Evolutionary conservation across 805 yeast genomes (phyloP).

Genomic region (Lachancea dasiensis): DNA sequence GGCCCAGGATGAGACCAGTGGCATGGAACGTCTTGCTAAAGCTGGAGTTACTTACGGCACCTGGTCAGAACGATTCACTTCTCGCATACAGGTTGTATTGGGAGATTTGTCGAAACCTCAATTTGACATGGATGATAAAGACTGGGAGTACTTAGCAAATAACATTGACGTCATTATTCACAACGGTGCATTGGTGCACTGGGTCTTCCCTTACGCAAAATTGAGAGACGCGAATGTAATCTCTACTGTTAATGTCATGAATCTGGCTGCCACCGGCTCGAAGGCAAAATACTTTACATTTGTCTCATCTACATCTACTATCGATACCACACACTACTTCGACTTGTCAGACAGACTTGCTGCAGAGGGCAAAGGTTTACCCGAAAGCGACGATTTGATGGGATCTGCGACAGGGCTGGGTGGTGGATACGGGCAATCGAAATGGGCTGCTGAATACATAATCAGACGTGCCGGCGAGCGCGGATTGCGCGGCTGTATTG

Average conservation of each 20-base stretch:
- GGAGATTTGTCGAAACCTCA: constrained; percentile 74
- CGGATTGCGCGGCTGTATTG: constrained; percentile 83
- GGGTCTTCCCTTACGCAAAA: constrained; percentile 94
- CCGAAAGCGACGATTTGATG: constrained; percentile 73
- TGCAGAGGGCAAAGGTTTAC: constrained; percentile 67
- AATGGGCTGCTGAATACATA: constrained; percentile 94
- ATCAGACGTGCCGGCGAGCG: constrained; percentile 81
- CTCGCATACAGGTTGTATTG: constrained; percentile 60
- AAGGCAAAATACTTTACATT: constrained; percentile 82
- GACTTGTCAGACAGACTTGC: constrained; percentile 65
- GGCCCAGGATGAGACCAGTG: constrained; percentile 63
- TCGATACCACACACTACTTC: constrained; percentile 80
- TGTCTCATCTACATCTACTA: constrained; percentile 91
- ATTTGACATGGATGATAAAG: constrained; percentile 56
- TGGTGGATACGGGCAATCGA: constrained; percentile 94
- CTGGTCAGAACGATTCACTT: constrained; percentile 49
- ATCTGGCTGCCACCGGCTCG: constrained; percentile 62
- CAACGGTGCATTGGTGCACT: constrained; percentile 96
- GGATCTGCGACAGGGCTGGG: constrained; percentile 82
- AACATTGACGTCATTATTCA: constrained; percentile 80
- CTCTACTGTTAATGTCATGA: constrained; percentile 78
- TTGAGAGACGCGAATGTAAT: constrained; percentile 90
- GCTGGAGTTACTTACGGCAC: constrained; percentile 77
- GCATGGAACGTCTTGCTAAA: constrained; percentile 65
- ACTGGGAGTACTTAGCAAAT: constrained; percentile 54